phyloP scores from a whole-genome alignment of 1,284 basidiomycete species.

The Naganishia sp. region DNA sequence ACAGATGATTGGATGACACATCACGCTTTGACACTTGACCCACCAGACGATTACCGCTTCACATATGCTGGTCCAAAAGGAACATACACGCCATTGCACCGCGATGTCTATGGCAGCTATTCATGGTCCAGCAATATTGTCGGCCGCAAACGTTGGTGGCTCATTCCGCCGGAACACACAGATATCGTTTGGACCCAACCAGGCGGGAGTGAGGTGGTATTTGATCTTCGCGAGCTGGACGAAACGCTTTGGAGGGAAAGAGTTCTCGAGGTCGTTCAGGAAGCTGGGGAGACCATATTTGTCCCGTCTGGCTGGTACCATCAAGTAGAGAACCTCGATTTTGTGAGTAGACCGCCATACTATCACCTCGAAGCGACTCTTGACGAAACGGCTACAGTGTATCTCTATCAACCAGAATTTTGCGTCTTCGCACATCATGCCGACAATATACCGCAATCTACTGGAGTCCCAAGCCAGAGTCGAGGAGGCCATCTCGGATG shows the following conservation, averaged over 20 bases:
- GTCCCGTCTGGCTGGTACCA: constrained; percentile 57
- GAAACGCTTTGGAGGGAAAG: constrained; percentile 38
- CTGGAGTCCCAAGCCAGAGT: constrained; percentile 50
- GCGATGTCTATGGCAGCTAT: constrained; percentile 62
- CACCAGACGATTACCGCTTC: constrained; percentile 46
- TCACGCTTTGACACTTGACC: constrained; percentile 26
- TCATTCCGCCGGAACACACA: constrained; percentile 56
- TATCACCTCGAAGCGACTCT: constrained; percentile 2
- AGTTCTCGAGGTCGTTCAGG: constrained; percentile 45
- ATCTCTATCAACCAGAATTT: constrained; percentile 60
- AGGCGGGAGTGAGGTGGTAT: constrained; percentile 40
- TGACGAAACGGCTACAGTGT: constrained; percentile 42
- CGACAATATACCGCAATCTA: constrained; percentile 55
- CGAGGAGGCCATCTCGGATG: constrained; percentile 55
- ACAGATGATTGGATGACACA: constrained; percentile 59
- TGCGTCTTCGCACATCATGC: constrained; percentile 58
- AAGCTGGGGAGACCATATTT: constrained; percentile 56
- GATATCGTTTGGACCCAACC: constrained; percentile 42
- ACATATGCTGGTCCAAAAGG: constrained; percentile 55
- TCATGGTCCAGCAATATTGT: constrained; percentile 62
- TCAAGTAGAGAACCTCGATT: constrained; percentile 52
- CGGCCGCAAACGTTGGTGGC: constrained; percentile 60
- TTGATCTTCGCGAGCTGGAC: constrained; percentile 51
- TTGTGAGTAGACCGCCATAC: constrained; percentile 40
- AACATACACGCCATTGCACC: constrained; percentile 56